phyloP scores from a whole-genome alignment of 768 basidiomycete genomes.

The Austroboletus eburneus region DNA sequence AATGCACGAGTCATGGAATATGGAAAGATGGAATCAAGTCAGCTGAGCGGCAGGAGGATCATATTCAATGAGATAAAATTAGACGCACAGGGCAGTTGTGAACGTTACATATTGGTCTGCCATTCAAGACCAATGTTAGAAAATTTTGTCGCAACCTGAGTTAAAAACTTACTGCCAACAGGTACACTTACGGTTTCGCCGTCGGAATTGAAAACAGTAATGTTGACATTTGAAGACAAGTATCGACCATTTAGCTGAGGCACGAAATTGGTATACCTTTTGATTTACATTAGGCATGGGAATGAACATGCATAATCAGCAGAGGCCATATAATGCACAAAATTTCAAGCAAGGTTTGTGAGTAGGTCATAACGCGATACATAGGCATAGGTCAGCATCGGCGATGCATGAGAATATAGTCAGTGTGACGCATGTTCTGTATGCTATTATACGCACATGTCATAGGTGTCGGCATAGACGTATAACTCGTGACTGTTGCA shows the following conservation, averaged over 20 bases:
- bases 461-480: constrained; percentile 58
- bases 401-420: constrained; percentile 3
- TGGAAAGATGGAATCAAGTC: too few species aligned
- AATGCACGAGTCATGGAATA: neutral
- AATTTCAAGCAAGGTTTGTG: too few species aligned
- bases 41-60: too few species aligned
- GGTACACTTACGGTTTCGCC: constrained; percentile 38
- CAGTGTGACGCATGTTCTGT: neutral
- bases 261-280: constrained; percentile 61
- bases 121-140: neutral
- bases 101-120: constrained; percentile 66
- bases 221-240: constrained; percentile 82
- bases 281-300: neutral
- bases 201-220: constrained; percentile 53
- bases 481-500: constrained; percentile 74
- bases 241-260: constrained; percentile 68
- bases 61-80: neutral
- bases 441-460: constrained; percentile 44
- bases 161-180: constrained; percentile 37
- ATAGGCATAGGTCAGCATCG: neutral
- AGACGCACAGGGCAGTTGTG: constrained; percentile 60
- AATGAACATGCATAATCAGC: neutral
- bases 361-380: too few species aligned
- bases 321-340: neutral
- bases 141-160: neutral